These are phyloP conservation scores for Tetracentron sinense DNA, from an alignment of 164 flowering plant species.

Conservation along the genomic window DNA sequence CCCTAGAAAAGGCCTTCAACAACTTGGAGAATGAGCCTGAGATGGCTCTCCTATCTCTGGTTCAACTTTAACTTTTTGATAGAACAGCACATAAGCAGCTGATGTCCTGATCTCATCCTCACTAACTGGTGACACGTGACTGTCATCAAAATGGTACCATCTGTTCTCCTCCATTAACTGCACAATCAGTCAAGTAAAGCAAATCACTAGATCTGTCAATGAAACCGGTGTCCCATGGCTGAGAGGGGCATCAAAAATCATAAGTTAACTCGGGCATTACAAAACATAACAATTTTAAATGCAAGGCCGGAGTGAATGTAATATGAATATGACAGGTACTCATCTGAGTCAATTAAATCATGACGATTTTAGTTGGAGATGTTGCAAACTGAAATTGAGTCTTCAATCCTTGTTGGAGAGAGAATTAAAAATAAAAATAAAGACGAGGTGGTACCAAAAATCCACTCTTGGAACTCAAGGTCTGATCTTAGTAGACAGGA, in stretches of 20 bases:
- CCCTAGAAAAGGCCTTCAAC: slow-evolving; percentile 8
- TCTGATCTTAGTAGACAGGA: no score
- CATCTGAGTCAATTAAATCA: no score
- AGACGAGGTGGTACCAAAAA: no score
- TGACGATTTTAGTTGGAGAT: no score
- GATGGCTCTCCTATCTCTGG: slow-evolving; percentile 35
- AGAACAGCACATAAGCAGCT: slow-evolving; percentile 87
- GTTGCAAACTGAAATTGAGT: no score
- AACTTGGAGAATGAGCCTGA: slow-evolving; percentile 7
- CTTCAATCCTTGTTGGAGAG: no score
- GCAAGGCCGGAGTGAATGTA: no score
- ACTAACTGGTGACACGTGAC: slow-evolving; percentile 58
- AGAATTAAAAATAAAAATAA: no score
- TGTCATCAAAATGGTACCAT: slow-evolving; percentile 95
- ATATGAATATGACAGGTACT: no score
- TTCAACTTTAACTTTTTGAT: slow-evolving; percentile 49
- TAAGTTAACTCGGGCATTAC: slow-evolving; percentile 2
- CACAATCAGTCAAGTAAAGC: slow-evolving; percentile 13
- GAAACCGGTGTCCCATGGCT: not conserved
- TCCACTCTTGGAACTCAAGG: no score
- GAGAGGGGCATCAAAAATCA: no score
- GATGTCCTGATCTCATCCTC: slow-evolving; percentile 73
- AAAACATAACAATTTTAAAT: no score
- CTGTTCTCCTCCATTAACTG: slow-evolving; percentile 73
- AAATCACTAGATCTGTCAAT: not conserved